Conservation (phyloP, 345 rosid genomes). For the Ailanthus altissimus region DNA sequence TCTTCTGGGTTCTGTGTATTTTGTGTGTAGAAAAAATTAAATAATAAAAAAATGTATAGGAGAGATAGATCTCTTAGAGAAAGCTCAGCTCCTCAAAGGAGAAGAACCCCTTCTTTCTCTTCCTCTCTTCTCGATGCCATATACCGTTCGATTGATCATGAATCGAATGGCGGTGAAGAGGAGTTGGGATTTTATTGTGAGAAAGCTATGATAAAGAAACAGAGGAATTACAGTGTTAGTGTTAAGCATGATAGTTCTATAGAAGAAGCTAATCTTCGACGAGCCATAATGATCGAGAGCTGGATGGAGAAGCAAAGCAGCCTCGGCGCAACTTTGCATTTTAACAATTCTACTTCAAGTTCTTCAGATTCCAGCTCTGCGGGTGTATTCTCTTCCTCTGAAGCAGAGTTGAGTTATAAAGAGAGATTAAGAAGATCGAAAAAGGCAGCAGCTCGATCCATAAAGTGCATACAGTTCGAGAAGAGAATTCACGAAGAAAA, state of each 20-base stretch:
- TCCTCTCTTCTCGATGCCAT: slow-evolving; percentile 76
- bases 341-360: slow-evolving; percentile 40
- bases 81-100: slow-evolving; percentile 48
- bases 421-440: slow-evolving; percentile 29
- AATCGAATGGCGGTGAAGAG: slow-evolving; percentile 32
- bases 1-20: neutral
- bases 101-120: slow-evolving; percentile 84
- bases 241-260: slow-evolving; percentile 4
- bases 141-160: slow-evolving; percentile 61
- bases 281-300: slow-evolving; percentile 51
- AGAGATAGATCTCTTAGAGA: slow-evolving; percentile 36
- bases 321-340: slow-evolving; percentile 16
- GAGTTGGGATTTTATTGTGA: slow-evolving; percentile 23
- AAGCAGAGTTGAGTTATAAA: slow-evolving; percentile 42
- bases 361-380: slow-evolving; percentile 57
- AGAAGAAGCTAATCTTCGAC: slow-evolving; percentile 26
- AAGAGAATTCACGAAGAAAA: slow-evolving; percentile 18
- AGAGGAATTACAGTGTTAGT: slow-evolving; percentile 25
- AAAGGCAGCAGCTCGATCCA: slow-evolving; percentile 11
- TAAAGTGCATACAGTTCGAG: slow-evolving; percentile 19
- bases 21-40: neutral
- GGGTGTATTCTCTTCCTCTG: slow-evolving; percentile 53
- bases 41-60: slow-evolving; percentile 32
- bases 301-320: slow-evolving; percentile 54
- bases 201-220: slow-evolving; percentile 35